phyloP scores from a whole-genome alignment of 208 protist genomes.

The Acanthamoeba sp. region DNA sequence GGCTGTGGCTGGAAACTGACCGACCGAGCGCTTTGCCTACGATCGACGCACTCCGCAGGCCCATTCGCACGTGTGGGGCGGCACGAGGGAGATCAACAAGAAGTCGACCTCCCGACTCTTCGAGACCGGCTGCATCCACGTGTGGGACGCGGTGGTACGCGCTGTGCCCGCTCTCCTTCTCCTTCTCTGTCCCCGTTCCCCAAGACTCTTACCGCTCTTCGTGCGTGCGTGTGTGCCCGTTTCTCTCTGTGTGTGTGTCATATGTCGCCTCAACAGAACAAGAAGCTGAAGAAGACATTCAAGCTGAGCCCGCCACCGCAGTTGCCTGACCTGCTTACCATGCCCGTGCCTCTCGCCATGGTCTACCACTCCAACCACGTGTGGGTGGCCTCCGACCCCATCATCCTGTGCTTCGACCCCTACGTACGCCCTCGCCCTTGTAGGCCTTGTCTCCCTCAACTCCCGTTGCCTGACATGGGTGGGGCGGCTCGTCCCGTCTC shows the following conservation, averaged over 20 bases:
- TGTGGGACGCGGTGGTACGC: slow-evolving; percentile 43
- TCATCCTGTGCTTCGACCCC: slow-evolving; percentile 65
- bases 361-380: slow-evolving; percentile 64
- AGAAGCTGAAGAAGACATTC: slow-evolving; percentile 74
- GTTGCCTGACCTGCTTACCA: slow-evolving; percentile 29
- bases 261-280: slow-evolving; percentile 58
- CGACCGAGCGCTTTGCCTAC: too few relatives aligned
- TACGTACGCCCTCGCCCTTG: background rate
- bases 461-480: background rate
- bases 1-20: too few relatives aligned
- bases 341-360: slow-evolving; percentile 37
- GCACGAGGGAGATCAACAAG: slow-evolving; percentile 61
- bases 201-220: too few relatives aligned
- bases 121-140: slow-evolving; percentile 36
- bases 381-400: slow-evolving; percentile 25
- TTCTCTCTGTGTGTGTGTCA: background rate
- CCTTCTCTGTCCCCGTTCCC: too few relatives aligned
- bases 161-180: background rate
- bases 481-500: too few relatives aligned
- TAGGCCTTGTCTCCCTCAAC: background rate
- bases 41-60: too few relatives aligned
- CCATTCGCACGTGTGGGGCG: slow-evolving; percentile 47
- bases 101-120: slow-evolving; percentile 3
- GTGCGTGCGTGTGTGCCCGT: too few relatives aligned
- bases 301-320: slow-evolving; percentile 50